Evolutionary conservation across 805 yeast genomes (phyloP).

Genomic region (Kluyveromyces siamensis): DNA sequence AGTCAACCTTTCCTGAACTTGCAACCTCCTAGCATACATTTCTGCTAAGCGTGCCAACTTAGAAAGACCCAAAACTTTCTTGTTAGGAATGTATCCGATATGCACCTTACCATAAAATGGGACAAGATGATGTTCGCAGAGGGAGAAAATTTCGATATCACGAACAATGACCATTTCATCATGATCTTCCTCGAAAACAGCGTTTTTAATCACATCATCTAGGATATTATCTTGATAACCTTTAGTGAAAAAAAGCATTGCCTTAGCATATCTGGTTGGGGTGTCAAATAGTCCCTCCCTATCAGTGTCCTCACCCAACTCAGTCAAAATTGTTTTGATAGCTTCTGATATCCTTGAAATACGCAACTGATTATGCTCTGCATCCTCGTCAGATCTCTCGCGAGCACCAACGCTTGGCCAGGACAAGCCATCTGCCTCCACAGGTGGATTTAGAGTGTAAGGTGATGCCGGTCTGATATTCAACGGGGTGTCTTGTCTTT

Average conservation of each 20-base stretch:
- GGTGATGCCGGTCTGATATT: conserved; percentile 77
- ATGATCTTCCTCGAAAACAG: conserved; percentile 96
- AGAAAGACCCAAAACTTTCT: conserved; percentile 83
- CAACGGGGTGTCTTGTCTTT: conserved; percentile 43
- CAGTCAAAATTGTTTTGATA: conserved; percentile 60
- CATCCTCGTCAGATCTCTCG: conserved; percentile 56
- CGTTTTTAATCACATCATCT: conserved; percentile 79
- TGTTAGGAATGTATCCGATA: conserved; percentile 95
- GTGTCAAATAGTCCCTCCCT: conserved; percentile 91
- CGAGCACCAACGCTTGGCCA: conserved; percentile 93
- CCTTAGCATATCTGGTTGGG: conserved; percentile 93
- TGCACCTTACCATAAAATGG: conserved; percentile 97
- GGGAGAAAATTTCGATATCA: conserved; percentile 83
- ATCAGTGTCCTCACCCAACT: conserved; percentile 82
- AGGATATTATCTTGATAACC: conserved; percentile 93
- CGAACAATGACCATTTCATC: conserved; percentile 98
- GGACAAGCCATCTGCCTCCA: conserved; percentile 83
- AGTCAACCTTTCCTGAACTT: conserved; percentile 95
- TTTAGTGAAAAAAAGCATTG: conserved; percentile 90
- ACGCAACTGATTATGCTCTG: conserved; percentile 56
- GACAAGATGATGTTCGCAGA: conserved; percentile 96
- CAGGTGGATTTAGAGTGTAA: conserved; percentile 73
- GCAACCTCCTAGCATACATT: conserved; percentile 91
- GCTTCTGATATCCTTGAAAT: conserved; percentile 77
- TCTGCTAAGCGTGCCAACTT: conserved; percentile 94